Evolutionary conservation across 345 rosid species (phyloP).

Genomic region (Arabidopsis suecica): DNA sequence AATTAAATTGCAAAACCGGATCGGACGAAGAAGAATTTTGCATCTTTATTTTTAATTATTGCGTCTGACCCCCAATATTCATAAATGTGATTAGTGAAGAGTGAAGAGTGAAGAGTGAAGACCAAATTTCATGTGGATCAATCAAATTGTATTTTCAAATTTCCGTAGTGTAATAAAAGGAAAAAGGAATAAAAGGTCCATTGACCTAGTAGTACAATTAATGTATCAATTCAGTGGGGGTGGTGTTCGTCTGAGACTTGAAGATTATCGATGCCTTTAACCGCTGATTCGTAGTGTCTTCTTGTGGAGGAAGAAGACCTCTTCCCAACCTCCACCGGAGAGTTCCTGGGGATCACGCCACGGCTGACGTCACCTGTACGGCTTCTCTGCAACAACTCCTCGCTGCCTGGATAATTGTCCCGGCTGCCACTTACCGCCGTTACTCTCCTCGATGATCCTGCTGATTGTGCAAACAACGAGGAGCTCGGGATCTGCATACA

Average conservation of each 20-base stretch:
- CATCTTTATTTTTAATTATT: not conserved
- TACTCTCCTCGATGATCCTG: constrained; percentile 73
- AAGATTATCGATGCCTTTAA: constrained; percentile 70
- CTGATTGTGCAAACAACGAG: constrained; percentile 61
- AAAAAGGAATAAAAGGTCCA: not conserved
- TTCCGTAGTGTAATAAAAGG: not conserved
- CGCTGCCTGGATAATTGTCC: constrained; percentile 12
- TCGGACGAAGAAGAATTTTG: not conserved
- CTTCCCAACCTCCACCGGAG: constrained; percentile 56
- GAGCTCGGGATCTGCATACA: constrained; percentile 61
- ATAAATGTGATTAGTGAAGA: not conserved
- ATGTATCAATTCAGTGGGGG: constrained; percentile 17
- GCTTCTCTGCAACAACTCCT: constrained; percentile 61
- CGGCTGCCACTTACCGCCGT: constrained; percentile 42
- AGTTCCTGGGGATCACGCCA: constrained; percentile 44
- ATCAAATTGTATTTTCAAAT: constrained; percentile 14
- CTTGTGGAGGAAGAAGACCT: constrained; percentile 60
- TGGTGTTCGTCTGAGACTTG: constrained; percentile 51
- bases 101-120: not conserved
- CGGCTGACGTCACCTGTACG: constrained; percentile 45
- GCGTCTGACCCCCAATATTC: not conserved
- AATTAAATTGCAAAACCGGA: not conserved
- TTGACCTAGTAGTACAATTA: constrained; percentile 4
- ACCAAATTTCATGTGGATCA: not conserved
- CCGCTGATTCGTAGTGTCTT: constrained; percentile 65